Conservation (phyloP, 805 yeast genomes). For the Komagataella populi region DNA sequence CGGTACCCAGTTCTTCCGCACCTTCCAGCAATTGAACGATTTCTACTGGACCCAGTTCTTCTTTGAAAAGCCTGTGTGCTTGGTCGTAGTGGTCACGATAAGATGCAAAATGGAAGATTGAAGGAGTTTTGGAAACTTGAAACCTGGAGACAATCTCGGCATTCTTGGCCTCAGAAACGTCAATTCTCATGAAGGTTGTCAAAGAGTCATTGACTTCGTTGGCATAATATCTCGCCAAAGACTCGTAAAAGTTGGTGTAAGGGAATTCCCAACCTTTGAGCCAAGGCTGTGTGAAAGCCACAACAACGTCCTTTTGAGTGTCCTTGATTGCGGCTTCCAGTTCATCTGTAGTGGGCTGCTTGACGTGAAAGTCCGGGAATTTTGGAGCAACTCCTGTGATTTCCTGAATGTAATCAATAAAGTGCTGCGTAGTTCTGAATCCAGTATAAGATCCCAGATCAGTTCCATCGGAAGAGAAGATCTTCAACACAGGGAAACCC, state of each 20-base stretch:
- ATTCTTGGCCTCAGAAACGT: constrained; percentile 14
- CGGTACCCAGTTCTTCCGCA: constrained; percentile 14
- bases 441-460: constrained; percentile 23
- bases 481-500: constrained; percentile 32
- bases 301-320: constrained; percentile 9
- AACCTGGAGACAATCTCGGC: constrained; percentile 14
- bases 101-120: constrained; percentile 13
- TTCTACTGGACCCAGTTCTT: constrained; percentile 11
- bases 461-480: constrained; percentile 25
- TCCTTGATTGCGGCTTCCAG: constrained; percentile 5
- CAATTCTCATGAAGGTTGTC: constrained; percentile 17
- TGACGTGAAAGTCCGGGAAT: constrained; percentile 14
- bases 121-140: constrained; percentile 17
- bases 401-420: constrained; percentile 17
- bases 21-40: constrained; percentile 15
- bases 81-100: constrained; percentile 5
- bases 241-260: constrained; percentile 17
- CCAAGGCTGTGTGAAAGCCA: constrained; percentile 24
- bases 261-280: constrained; percentile 17
- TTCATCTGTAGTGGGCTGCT: constrained; percentile 4
- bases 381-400: constrained; percentile 20
- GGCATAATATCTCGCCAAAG: constrained; percentile 13
- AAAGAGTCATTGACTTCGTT: constrained; percentile 8
- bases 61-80: background rate
- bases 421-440: constrained; percentile 16